Evolutionary conservation across 2,329 filamentous ascomycete genomes (phyloP), one percentile per base, ranked within the genome.

Genomic region (Volutella citrinella): DNA sequence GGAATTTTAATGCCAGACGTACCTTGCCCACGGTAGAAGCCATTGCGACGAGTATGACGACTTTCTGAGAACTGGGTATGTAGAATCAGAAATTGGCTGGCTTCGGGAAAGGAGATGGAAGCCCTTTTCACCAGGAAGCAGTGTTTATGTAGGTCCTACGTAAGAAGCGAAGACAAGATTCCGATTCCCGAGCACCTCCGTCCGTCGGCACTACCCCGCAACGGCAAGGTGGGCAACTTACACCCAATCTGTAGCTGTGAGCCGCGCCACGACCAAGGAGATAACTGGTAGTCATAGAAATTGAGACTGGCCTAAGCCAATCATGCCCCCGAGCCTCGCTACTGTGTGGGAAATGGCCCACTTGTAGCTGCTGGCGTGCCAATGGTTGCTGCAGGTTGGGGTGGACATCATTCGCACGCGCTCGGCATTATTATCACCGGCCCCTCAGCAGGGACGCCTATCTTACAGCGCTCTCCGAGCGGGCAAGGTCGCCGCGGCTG

Each of bases 21-120:
- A 75, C 72, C 69, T 75, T 71, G 59, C 72, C 72, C 49, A 59
- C 68, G 31, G 72, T 76, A 43, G 66, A 67, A 54, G 69, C 65
- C 70, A 74, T 73, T 45, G 40, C 60, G 38, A 47, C 30, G 33
- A 27, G 27, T 34, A 40, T 43, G 25, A 31, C 18, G 22, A 45
- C 45, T 32, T 30, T 30, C 18, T 36, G 44, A 32, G 39, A n/a
- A n/a, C n/a, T n/a, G n/a, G n/a, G n/a, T n/a, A 26, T 34, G 40
- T 31, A 38, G 30, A 36, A 36, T 19, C 26, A 34, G 34, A 38
- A 41, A 32, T 30, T n/a, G n/a, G 39, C 22, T 42, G 46, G 16
- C 26, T 48, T 38, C 17, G 32, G 45, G 23, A 42, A 42, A 38
- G 22, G 24, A 26, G 30, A 20, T 21, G 29, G 21, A 17, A n/a